Conservation (phyloP, 2,329 filamentous ascomycete genomes). For the Diaporthe nobilis region DNA sequence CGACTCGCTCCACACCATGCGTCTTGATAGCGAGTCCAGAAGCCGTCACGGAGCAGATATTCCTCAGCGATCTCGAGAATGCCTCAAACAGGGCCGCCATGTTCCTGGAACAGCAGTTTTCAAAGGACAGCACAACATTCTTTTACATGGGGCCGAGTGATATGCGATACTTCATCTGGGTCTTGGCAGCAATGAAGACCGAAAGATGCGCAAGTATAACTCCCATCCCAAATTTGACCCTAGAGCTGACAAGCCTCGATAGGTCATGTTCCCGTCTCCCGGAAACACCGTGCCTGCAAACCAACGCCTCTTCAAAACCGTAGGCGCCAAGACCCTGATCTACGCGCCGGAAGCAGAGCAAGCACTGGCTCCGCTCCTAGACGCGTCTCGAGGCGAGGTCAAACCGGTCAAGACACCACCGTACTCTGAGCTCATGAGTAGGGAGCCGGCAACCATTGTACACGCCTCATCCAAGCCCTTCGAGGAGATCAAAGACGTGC, state of each 20-base stretch:
- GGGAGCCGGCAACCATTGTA: neutral
- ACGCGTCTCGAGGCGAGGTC: neutral
- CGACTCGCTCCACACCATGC: neutral
- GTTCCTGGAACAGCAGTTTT: neutral
- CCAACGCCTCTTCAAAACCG: neutral
- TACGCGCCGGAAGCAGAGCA: neutral
- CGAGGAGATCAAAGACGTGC: slow-evolving; percentile 9
- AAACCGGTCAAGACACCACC: neutral
- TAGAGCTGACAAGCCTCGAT: neutral
- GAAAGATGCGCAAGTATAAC: neutral
- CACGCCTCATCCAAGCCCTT: neutral
- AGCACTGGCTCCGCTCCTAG: neutral
- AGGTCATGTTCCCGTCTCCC: neutral
- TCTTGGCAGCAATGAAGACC: slow-evolving; percentile 33
- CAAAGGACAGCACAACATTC: neutral
- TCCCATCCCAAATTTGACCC: neutral
- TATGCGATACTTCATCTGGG: slow-evolving; percentile 33
- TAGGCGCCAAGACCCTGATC: neutral
- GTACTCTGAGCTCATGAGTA: slow-evolving; percentile 11
- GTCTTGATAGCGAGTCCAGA: neutral
- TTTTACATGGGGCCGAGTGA: slow-evolving; percentile 34
- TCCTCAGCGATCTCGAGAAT: slow-evolving; percentile 3
- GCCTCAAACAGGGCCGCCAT: slow-evolving; percentile 6
- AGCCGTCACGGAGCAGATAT: neutral
- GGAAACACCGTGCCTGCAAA: neutral